phyloP scores from a whole-genome alignment of 768 basidiomycete species.

The Hebeloma cylindrosporum region DNA sequence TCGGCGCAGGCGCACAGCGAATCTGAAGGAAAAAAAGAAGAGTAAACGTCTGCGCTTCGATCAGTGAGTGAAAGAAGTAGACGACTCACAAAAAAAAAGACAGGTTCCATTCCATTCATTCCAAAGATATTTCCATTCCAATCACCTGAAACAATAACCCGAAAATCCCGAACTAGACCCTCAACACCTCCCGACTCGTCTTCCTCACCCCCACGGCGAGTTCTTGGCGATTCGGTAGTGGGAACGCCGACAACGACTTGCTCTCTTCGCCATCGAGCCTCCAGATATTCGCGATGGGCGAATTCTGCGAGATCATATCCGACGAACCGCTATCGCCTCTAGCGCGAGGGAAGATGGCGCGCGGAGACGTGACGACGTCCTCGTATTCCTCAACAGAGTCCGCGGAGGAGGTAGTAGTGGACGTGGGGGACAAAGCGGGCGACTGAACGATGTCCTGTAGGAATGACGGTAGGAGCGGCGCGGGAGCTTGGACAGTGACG shows the following conservation, averaged over 20 bases:
- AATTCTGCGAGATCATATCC: slow-evolving; percentile 10
- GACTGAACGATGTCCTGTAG: slow-evolving; percentile 73
- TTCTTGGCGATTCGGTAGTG: slow-evolving; percentile 39
- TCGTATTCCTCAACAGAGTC: slow-evolving; percentile 66
- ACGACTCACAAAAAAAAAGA: too few species aligned
- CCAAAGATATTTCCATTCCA: too few species aligned
- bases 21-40: too few species aligned
- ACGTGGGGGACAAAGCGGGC: slow-evolving; percentile 57
- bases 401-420: slow-evolving; percentile 60
- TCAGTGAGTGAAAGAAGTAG: too few species aligned
- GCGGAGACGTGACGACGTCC: slow-evolving; percentile 31
- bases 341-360: slow-evolving; percentile 28
- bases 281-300: slow-evolving; percentile 61
- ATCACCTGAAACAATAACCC: slow-evolving; percentile 1
- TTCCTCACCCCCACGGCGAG: slow-evolving; percentile 33
- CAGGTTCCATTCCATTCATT: too few species aligned
- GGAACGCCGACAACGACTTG: slow-evolving; percentile 50
- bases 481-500: slow-evolving; percentile 37
- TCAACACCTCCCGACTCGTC: slow-evolving; percentile 37
- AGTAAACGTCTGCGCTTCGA: too few species aligned
- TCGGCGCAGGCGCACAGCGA: too few species aligned
- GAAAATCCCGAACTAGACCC: slow-evolving; percentile 14
- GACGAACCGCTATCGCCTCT: slow-evolving; percentile 27
- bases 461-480: slow-evolving; percentile 73
- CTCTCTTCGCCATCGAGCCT: slow-evolving; percentile 70